These are phyloP conservation scores for Sutorius eximius DNA, from an alignment of 1,284 basidiomycete species.

Conservation along the genomic window DNA sequence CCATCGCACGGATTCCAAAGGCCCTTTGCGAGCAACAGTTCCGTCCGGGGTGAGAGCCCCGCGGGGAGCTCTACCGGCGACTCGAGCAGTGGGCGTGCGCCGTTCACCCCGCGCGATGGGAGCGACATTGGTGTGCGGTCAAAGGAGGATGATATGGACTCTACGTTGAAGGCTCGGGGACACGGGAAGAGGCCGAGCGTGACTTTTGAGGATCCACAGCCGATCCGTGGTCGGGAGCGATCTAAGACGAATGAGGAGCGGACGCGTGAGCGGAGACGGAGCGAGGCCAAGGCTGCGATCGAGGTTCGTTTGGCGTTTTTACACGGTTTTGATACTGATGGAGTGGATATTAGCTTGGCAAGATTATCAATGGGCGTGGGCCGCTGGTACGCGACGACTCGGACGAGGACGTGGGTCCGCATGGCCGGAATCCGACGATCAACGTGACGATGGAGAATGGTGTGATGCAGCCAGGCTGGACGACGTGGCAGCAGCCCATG, in stretches of 20 bases:
- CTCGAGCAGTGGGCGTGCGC: conserved; percentile 68
- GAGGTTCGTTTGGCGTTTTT: conserved; percentile 51
- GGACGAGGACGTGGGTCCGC: conserved; percentile 43
- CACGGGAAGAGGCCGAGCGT: conserved; percentile 59
- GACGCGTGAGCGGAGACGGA: conserved; percentile 58
- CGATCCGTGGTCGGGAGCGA: conserved; percentile 30
- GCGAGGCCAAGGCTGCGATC: conserved; percentile 75
- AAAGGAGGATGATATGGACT: conserved; percentile 36
- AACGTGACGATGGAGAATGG: conserved; percentile 47
- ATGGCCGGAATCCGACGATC: conserved; percentile 30
- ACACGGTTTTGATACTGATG: conserved; percentile 6
- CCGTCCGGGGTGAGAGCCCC: conserved; percentile 56
- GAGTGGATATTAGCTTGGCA: conserved; percentile 58
- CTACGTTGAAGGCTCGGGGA: conserved; percentile 32
- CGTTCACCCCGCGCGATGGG: conserved; percentile 72
- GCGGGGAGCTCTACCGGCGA: conserved; percentile 74
- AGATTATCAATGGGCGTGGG: conserved; percentile 73
- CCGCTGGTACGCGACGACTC: conserved; percentile 56
- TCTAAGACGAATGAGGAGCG: conserved; percentile 31
- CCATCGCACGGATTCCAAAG: conserved; percentile 15
- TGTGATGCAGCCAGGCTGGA: conserved; percentile 28
- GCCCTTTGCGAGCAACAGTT: conserved; percentile 49
- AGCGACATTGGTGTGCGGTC: conserved; percentile 56
- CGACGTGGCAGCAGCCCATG: conserved; percentile 35
- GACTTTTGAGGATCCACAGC: conserved; percentile 48